Evolutionary conservation across 495 filamentous ascomycete species (phyloP).

Genomic region (Elasticomyces elasticus): DNA sequence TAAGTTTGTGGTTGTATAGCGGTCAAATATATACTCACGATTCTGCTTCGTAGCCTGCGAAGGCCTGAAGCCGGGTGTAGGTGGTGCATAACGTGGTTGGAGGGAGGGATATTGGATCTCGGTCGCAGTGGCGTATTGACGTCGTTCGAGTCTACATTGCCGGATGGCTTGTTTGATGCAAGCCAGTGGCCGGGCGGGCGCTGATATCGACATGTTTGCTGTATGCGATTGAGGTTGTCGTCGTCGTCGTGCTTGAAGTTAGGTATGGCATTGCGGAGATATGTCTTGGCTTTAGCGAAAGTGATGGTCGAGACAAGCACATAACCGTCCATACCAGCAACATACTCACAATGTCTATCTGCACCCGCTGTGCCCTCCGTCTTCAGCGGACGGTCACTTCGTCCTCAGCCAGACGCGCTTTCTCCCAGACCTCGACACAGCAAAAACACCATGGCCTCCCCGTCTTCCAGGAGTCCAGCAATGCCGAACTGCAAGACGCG

Average conservation of each 20-base stretch:
- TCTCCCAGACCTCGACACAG: slow-evolving; percentile 6
- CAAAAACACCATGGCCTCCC: slow-evolving; percentile 22
- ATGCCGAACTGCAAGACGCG: slow-evolving; percentile 25
- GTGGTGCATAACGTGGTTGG: slow-evolving; percentile 13
- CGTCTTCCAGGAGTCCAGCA: slow-evolving; percentile 23
- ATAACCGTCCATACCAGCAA: no score
- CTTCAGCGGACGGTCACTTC: slow-evolving; percentile 8
- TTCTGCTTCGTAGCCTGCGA: slow-evolving; percentile 20
- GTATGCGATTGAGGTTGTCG: not conserved
- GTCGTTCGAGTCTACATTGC: slow-evolving; percentile 16
- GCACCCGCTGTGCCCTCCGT: slow-evolving; percentile 18
- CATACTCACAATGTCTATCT: not conserved
- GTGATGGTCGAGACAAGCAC: no score
- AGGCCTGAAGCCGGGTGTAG: slow-evolving; percentile 13
- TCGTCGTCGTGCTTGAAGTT: not conserved
- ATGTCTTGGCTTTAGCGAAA: no score
- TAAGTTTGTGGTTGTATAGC: not conserved
- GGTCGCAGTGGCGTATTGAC: slow-evolving; percentile 12
- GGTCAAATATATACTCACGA: slow-evolving; percentile 1
- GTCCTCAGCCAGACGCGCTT: slow-evolving; percentile 1
- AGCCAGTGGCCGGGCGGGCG: slow-evolving; percentile 19
- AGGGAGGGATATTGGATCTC: slow-evolving; percentile 15
- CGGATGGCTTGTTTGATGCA: slow-evolving; percentile 20
- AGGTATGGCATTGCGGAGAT: not conserved
- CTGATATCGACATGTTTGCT: slow-evolving; percentile 18